phyloP scores from a whole-genome alignment of 176 grass and related monocot species.

The Oryza officinalis region DNA sequence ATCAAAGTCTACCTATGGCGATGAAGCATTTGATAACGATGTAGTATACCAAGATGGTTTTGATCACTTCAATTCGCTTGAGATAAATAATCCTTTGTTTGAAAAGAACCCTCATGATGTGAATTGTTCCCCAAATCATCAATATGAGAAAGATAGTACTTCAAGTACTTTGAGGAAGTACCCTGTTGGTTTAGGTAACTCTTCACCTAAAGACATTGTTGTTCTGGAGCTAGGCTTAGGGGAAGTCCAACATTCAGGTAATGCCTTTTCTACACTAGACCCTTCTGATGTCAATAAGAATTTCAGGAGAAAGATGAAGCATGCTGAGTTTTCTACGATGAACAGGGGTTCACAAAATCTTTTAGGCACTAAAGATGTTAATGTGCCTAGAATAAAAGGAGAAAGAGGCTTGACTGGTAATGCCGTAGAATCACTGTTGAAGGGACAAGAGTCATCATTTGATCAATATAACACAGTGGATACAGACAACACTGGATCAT shows the following conservation, averaged over 20 bases:
- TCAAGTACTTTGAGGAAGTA: conserved; percentile 23
- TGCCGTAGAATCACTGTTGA: conserved; percentile 11
- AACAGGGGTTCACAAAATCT: conserved; percentile 30
- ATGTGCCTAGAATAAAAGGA: conserved; percentile 18
- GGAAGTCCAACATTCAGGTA: conserved; percentile 34
- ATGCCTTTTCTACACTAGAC: conserved; percentile 31
- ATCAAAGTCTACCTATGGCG: conserved; percentile 29
- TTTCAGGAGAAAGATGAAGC: conserved; percentile 30
- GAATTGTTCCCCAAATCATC: conserved; percentile 40
- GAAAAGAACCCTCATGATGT: conserved; percentile 49
- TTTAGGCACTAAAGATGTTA: conserved; percentile 21
- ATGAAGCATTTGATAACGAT: conserved; percentile 27
- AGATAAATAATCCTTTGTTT: conserved; percentile 69
- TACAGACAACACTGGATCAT: conserved; percentile 16
- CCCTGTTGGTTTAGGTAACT: conserved; percentile 40
- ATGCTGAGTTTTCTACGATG: conserved; percentile 34
- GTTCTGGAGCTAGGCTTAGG: conserved; percentile 51
- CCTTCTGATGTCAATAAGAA: conserved; percentile 29
- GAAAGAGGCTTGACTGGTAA: conserved; percentile 25
- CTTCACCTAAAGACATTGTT: conserved; percentile 50
- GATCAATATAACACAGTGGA: conserved; percentile 27
- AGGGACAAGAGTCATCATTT: conserved; percentile 30
- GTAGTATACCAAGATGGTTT: conserved; percentile 37
- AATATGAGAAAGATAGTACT: conserved; percentile 18
- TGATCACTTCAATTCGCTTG: conserved; percentile 32